Evolutionary conservation across 179 eudicot genomes (phyloP), one percentile per base, ranked within the genome.

Genomic region (Dionaea muscipula): DNA sequence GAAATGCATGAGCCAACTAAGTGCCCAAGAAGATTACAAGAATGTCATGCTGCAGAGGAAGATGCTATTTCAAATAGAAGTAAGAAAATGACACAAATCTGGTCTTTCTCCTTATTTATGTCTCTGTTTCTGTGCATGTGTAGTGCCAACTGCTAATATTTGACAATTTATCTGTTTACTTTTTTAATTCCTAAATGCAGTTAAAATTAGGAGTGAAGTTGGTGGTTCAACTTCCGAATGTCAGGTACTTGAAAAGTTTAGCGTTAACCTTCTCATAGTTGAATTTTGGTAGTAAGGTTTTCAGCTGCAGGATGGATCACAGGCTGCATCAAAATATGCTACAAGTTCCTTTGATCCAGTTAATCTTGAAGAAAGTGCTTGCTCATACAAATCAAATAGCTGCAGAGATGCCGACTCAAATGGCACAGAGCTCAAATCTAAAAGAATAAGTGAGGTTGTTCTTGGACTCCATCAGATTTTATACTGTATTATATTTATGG

Each of bases 1-100:
- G 91, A 76, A 64, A 33, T 53, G 23, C 36, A 51, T 53, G 68
- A 73, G 49, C 76, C 82, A 56, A 71, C 52, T 26, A 56, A 57
- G 50, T 64, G 63, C 48, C 61, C 73, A 40, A 54, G 70, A 37
- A 67, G 64, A 68, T 75, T 62, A 57, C 27, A 28, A 54, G 61
- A 51, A 51, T 55, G 41, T 28, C 59, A 52, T 69, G 65, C 48
- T 0, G 47, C 56, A 39, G 89, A 77, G 62, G 77, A 63, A 66
- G 70, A 73, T 69, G 83, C 82, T 73, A 83, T 86, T 56, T 79
- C 80, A 35, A 68, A 72, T 74, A 86, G 82, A 72, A 51, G 96
- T 88, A 68, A 75, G 81, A 62, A 55, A 25, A n/a, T 53, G 25
- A 52, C 24, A 6, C 15, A 49, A 18, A 20, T 22, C 28, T 37